Base-by-base conservation (phyloP, 352 stramenopile species). In the Phytophthora pinifolia region DNA sequence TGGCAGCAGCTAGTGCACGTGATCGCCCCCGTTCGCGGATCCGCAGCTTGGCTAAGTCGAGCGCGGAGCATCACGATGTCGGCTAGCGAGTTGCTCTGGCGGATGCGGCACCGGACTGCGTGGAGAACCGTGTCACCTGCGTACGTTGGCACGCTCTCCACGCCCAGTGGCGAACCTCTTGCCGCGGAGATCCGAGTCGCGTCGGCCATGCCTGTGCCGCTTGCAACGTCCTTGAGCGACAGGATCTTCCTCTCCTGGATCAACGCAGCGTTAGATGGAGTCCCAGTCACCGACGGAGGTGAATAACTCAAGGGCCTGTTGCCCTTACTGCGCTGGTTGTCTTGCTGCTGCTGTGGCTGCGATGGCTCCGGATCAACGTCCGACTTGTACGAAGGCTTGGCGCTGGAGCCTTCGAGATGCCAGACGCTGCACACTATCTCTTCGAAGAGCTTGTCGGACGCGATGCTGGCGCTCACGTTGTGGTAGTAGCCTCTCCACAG, bases 391-490 rank as follows among this genome's bases (percentile, higher is more conserved):
- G 38, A 54, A 37, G n/a, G 31, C 14, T 56, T 45, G 30, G 20
- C 52, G 2, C 27, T 36, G 25, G 14, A 18, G 6, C 37, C 14
- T 2, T 34, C 71, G 33, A 91, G 79, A 30, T 86, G 73, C 74
- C 76, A 86, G 17, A 78, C 84, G 42, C 89, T 97, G 58, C 86
- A 83, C 59, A 97, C 89, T 79, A 97, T 96, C 20, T 93, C 68
- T 62, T 96, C 87, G 52, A 97, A 97, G 46, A 91, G 94, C 47
- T 96, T 84, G 57, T 97, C 86, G 45, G 90, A 76, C 30, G 95
- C 89, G 52, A 97, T 93, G 39, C 70, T 87, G 5, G 86, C 86
- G 41, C 79, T 93, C 4, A 98, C 68, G 66, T 96, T 96, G 34
- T 86, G 69, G 64, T 97, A 98, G 69, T 97, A 98, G 36, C 90